A percentile compares a stretch with the other conserved stretches of the same genome.
phyloP scores from a whole-genome alignment of 257 asterid genomes.

The Oldenlandia corymbosa region DNA sequence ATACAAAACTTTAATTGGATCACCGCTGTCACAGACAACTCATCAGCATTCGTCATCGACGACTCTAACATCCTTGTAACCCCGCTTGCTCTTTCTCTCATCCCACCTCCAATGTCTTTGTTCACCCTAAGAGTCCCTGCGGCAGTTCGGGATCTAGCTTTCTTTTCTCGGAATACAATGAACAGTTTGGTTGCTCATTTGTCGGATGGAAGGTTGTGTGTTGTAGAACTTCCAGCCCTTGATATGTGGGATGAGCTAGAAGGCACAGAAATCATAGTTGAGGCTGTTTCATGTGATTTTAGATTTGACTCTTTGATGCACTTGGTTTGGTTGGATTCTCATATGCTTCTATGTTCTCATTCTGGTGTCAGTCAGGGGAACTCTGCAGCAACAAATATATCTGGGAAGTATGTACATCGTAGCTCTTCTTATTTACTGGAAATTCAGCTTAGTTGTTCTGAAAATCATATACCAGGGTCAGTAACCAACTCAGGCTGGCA shows the following conservation, averaged over 20 bases:
- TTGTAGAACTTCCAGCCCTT: constrained; percentile 72
- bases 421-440: constrained; percentile 56
- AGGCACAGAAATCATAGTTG: constrained; percentile 53
- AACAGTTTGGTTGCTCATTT: constrained; percentile 66
- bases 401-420: constrained; percentile 28
- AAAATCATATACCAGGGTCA: constrained; percentile 57
- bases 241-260: constrained; percentile 92
- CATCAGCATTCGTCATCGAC: constrained; percentile 82
- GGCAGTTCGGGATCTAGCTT: constrained; percentile 51
- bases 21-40: constrained; percentile 70
- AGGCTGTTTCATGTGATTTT: constrained; percentile 41
- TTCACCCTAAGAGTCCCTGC: constrained; percentile 58
- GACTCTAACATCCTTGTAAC: constrained; percentile 66
- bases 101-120: constrained; percentile 88
- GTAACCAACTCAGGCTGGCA: constrained; percentile 86
- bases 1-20: constrained; percentile 70
- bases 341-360: constrained; percentile 53
- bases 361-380: constrained; percentile 21
- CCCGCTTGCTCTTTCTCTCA: constrained; percentile 70
- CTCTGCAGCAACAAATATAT: constrained; percentile 18
- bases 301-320: constrained; percentile 40
- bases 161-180: constrained; percentile 36
- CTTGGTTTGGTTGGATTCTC: constrained; percentile 73
- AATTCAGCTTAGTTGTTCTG: constrained; percentile 62
- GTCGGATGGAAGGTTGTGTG: constrained; percentile 79